Conservation (phyloP, 2,329 filamentous ascomycete species). For the Xylaria sp. region DNA sequence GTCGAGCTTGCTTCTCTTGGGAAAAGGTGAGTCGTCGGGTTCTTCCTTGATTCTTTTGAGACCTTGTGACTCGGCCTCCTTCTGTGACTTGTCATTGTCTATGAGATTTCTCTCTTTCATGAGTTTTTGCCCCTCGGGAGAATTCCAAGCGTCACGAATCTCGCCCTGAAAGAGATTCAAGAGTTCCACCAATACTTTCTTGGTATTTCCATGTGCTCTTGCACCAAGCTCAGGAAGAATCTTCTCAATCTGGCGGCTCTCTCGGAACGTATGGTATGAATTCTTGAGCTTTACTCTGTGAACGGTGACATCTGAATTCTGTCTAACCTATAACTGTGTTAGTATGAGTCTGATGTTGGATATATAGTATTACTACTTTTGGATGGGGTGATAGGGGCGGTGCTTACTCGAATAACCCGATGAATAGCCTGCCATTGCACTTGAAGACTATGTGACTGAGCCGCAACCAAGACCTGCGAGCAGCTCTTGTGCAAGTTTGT, state of each 20-base stretch:
- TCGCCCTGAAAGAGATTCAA: constrained; percentile 48
- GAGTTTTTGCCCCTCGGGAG: constrained; percentile 39
- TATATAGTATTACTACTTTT: neutral
- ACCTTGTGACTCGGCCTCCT: neutral
- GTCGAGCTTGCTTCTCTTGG: neutral
- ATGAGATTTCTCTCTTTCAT: constrained; percentile 39
- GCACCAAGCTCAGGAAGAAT: constrained; percentile 45
- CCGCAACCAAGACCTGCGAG: constrained; percentile 44
- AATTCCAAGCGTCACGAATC: constrained; percentile 41
- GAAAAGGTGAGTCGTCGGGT: neutral
- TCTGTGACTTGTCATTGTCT: constrained; percentile 15
- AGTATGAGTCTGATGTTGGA: constrained; percentile 18
- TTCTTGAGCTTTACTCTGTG: constrained; percentile 45
- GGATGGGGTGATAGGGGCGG: too few species aligned
- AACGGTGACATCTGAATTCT: constrained; percentile 44
- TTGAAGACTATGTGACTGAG: constrained; percentile 44
- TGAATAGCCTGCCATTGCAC: constrained; percentile 47
- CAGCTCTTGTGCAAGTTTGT: constrained; percentile 48
- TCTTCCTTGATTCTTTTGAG: constrained; percentile 8
- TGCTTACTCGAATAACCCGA: constrained; percentile 47
- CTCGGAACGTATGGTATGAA: constrained; percentile 44
- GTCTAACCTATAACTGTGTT: constrained; percentile 43
- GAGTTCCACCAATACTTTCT: constrained; percentile 41
- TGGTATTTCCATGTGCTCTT: constrained; percentile 41
- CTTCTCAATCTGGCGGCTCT: constrained; percentile 48